Evolutionary conservation across 1,284 basidiomycete genomes (phyloP).

Genomic region (Rhodotorula sp.): DNA sequence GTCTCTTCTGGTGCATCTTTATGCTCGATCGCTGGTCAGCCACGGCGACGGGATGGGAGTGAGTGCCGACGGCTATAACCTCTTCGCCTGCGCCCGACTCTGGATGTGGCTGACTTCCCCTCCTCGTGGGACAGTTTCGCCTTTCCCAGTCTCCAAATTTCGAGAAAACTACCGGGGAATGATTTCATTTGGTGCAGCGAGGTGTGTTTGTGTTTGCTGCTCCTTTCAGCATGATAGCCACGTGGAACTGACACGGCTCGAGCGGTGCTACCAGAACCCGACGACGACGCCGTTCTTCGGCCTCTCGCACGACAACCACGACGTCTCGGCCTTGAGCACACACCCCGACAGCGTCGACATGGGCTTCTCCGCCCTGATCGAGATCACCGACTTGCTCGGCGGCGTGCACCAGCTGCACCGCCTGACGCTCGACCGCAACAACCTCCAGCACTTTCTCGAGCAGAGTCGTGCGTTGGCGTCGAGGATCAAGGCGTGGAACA

Average conservation of each 20-base stretch:
- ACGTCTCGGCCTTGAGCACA: background rate
- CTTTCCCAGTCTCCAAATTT: background rate
- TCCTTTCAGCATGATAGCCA: background rate
- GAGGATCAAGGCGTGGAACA: background rate
- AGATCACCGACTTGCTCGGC: slow-evolving; percentile 6
- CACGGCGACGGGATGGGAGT: slow-evolving; percentile 5
- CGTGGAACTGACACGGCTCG: background rate
- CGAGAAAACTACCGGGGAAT: background rate
- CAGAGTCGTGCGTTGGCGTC: background rate
- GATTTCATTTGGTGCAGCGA: no score
- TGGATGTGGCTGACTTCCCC: no score
- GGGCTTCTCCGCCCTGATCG: background rate
- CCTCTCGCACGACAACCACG: background rate
- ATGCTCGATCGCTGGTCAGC: slow-evolving; percentile 5
- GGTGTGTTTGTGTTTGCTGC: no score
- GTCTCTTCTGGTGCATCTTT: slow-evolving; percentile 3
- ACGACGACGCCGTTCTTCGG: background rate
- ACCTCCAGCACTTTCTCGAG: slow-evolving; percentile 1
- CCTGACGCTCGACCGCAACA: background rate
- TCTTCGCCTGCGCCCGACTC: no score
- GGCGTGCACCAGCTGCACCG: slow-evolving; percentile 10
- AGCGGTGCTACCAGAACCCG: background rate
- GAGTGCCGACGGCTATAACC: background rate
- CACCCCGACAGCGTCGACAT: background rate
- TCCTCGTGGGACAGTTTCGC: background rate